Base-by-base conservation (phyloP, 495 filamentous ascomycete species). In the Podospora pseudopauciseta region DNA sequence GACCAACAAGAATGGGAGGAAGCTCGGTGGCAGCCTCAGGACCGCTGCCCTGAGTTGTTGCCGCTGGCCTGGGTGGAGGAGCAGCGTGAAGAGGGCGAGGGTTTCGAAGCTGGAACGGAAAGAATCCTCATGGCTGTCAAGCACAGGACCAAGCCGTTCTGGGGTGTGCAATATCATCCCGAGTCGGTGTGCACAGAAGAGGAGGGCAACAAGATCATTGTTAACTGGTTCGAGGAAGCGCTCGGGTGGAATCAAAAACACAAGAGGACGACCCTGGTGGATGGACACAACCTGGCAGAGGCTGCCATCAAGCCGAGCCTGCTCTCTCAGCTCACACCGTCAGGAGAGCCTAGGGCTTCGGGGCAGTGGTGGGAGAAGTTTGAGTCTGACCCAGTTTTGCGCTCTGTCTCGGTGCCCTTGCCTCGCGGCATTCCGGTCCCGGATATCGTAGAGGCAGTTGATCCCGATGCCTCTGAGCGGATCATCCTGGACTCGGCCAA, bases 161-260 rank as follows among this genome's bases (percentile, higher is more conserved):
- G 90, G 88, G 95, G 90, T 0, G 80, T 99, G 44, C 95, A 99
- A 73, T 98, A 94, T 75, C 95, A 99, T 74, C 94, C 94, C 0
- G 95, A 99, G 76, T 96, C 92, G 0, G 90, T 96, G 70, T 97
- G 94, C 74, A 96, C 95, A 4, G 86, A 86, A 62, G 72, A 80
- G n/a, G 85, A 87, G 34, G 91, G 92, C 34, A 84, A 82, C 28
- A 76, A 80, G 49, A 80, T 97, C 34, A 82, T 97, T 28, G 72
- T 77, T 58, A 92, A 91, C 69, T 99, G 94, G 92, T 97, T 93
- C 84, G 72, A 65, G 4, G 74, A 83, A 69, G 88, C 88, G 4
- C 68, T 78, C 65, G 68, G 67, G 62, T 92, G 88, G 89, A 87
- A 85, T 65, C 23, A 67, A 34, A 54, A 60, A 4, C 49, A 39